phyloP scores from a whole-genome alignment of 129 eudicot genomes.

The Saussurea involucrata region DNA sequence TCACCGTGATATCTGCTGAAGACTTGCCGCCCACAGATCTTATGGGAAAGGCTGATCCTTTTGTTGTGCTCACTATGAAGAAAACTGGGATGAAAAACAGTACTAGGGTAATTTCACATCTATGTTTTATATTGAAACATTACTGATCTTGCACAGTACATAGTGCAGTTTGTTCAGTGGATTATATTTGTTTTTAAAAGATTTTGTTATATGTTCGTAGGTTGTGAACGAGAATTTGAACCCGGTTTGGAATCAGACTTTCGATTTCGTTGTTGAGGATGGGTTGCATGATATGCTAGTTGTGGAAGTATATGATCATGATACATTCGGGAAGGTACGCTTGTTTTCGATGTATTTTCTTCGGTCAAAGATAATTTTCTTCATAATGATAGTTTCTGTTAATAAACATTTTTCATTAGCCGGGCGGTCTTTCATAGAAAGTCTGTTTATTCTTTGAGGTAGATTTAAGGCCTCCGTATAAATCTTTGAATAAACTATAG shows the following conservation, averaged over 20 bases:
- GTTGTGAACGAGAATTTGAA: conserved; percentile 86
- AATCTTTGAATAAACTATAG: not conserved
- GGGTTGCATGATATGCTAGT: conserved; percentile 94
- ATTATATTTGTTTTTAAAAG: not conserved
- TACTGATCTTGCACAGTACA: not conserved
- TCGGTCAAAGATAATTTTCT: not conserved
- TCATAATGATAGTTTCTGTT: not conserved
- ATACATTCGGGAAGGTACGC: conserved; percentile 92
- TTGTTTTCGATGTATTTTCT: not conserved
- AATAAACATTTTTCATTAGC: not conserved
- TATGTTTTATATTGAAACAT: not conserved
- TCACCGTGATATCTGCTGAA: conserved; percentile 86
- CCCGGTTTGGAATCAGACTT: conserved; percentile 98
- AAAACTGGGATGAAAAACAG: conserved; percentile 71
- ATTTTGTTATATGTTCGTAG: conserved; percentile 29
- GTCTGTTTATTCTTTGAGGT: not conserved
- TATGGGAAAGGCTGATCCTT: conserved; percentile 92
- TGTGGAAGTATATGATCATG: conserved; percentile 87
- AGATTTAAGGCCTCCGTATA: not conserved
- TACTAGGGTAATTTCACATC: conserved; percentile 59
- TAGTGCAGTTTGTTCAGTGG: not conserved
- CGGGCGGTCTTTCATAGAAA: not conserved
- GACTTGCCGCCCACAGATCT: conserved; percentile 81
- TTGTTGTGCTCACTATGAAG: conserved; percentile 71
- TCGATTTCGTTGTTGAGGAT: conserved; percentile 95